Evolutionary conservation across 1,284 basidiomycete genomes (phyloP).

Genomic region (Cerioporus squamosus): DNA sequence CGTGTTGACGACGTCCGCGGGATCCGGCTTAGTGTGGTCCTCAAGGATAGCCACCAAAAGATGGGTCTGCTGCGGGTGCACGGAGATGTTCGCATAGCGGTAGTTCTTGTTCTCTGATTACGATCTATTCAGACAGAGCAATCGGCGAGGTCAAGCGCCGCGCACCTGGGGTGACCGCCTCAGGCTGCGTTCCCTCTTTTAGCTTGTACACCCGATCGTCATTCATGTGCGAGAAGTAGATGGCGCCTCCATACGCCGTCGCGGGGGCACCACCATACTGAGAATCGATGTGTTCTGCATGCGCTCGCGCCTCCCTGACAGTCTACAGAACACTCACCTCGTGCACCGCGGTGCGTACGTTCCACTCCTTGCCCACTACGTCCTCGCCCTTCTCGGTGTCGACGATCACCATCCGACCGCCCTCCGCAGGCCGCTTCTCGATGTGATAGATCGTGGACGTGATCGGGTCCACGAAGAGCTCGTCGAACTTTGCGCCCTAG

Average conservation of each 20-base stretch:
- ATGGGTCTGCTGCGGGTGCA: constrained; percentile 49
- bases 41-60: constrained; percentile 64
- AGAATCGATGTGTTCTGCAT: not conserved
- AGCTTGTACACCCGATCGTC: constrained; percentile 56
- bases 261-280: constrained; percentile 53
- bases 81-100: constrained; percentile 60
- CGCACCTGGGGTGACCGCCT: constrained; percentile 66
- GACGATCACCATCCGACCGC: constrained; percentile 61
- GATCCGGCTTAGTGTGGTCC: constrained; percentile 66
- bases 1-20: constrained; percentile 57
- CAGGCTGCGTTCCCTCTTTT: constrained; percentile 43
- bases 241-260: constrained; percentile 48
- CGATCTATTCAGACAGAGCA: no score
- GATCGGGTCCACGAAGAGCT: constrained; percentile 42
- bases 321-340: constrained; percentile 44
- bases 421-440: constrained; percentile 65
- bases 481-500: no score
- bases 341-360: constrained; percentile 61
- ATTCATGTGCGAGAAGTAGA: constrained; percentile 60
- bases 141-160: no score
- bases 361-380: constrained; percentile 54
- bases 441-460: constrained; percentile 60
- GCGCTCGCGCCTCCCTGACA: not conserved
- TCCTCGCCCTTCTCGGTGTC: constrained; percentile 50
- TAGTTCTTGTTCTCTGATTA: constrained; percentile 49